Percentiles rank a stretch among this genome's conserved stretches.
Conservation (phyloP, 2,329 filamentous ascomycete genomes). For the Nemania bipapillata region DNA sequence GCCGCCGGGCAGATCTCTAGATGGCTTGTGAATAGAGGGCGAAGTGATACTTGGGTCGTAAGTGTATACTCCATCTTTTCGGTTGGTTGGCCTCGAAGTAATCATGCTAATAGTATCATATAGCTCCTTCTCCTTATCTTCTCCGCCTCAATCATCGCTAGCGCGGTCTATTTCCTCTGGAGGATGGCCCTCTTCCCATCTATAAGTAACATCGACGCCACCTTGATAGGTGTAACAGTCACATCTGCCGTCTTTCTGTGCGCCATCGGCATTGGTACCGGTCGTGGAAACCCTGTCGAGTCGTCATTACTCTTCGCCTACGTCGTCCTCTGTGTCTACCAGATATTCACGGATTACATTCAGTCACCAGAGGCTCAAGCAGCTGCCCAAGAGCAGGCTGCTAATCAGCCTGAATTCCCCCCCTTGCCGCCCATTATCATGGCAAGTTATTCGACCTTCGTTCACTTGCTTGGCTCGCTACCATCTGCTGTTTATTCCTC, state of each 20-base stretch:
- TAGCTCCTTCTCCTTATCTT: constrained; percentile 88
- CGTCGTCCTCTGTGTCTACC: constrained; percentile 97
- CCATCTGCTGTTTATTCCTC: constrained; percentile 84
- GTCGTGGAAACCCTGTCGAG: constrained; percentile 93
- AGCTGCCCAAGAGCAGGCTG: constrained; percentile 60
- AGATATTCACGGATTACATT: constrained; percentile 98
- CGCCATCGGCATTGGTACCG: constrained; percentile 92
- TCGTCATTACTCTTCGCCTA: constrained; percentile 96
- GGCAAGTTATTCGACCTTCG: constrained; percentile 93
- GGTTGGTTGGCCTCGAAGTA: background rate
- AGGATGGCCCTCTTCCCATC: constrained; percentile 92
- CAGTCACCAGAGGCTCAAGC: constrained; percentile 75
- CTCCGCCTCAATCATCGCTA: constrained; percentile 91
- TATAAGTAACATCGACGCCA: constrained; percentile 90
- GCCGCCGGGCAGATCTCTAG: constrained; percentile 92
- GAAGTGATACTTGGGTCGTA: constrained; percentile 97
- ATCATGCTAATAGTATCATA: background rate
- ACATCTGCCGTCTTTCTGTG: constrained; percentile 93
- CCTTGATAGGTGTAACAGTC: constrained; percentile 89
- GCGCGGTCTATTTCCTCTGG: constrained; percentile 95
- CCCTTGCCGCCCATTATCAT: constrained; percentile 98
- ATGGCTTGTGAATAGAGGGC: constrained; percentile 92
- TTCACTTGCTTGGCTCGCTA: constrained; percentile 84
- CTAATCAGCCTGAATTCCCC: constrained; percentile 84
- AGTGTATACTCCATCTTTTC: constrained; percentile 50